Conservation (phyloP, 345 rosid species). For the Hypericum androsaemum region DNA sequence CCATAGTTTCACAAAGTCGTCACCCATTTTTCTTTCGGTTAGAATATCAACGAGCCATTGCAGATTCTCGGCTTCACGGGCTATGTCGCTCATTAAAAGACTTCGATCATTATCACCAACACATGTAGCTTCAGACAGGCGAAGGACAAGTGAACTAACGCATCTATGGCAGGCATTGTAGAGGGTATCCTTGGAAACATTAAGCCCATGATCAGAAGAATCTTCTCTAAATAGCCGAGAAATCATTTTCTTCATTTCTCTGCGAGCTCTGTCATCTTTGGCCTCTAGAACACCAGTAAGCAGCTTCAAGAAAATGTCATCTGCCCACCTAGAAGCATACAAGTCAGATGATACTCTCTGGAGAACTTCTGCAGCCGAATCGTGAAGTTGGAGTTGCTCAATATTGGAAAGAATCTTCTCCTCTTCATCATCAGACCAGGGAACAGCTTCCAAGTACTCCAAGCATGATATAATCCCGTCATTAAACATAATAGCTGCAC, state of each 20-base stretch:
- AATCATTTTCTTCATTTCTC: slow-evolving; percentile 74
- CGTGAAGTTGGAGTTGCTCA: slow-evolving; percentile 56
- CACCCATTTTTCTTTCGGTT: slow-evolving; percentile 50
- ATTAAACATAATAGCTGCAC: slow-evolving; percentile 67
- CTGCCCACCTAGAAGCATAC: slow-evolving; percentile 42
- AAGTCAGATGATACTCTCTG: slow-evolving; percentile 65
- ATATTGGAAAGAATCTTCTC: slow-evolving; percentile 50
- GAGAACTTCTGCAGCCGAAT: slow-evolving; percentile 44
- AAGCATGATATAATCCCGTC: slow-evolving; percentile 60
- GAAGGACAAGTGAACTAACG: slow-evolving; percentile 57
- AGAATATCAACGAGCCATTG: slow-evolving; percentile 82
- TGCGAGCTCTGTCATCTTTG: slow-evolving; percentile 79
- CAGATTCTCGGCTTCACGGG: slow-evolving; percentile 84
- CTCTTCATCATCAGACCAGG: slow-evolving; percentile 87
- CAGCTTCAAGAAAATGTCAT: slow-evolving; percentile 59
- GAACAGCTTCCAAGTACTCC: slow-evolving; percentile 82
- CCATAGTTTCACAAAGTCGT: slow-evolving; percentile 76
- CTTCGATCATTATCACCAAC: slow-evolving; percentile 58
- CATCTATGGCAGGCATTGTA: slow-evolving; percentile 73
- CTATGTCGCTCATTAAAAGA: slow-evolving; percentile 65
- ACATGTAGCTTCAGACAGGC: slow-evolving; percentile 66
- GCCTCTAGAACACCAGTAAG: slow-evolving; percentile 65
- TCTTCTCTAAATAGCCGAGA: slow-evolving; percentile 63
- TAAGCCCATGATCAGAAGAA: slow-evolving; percentile 31
- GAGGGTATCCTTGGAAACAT: slow-evolving; percentile 59